Conservation (phyloP, 2,329 filamentous ascomycete species). For the Diaporthe nobilis region DNA sequence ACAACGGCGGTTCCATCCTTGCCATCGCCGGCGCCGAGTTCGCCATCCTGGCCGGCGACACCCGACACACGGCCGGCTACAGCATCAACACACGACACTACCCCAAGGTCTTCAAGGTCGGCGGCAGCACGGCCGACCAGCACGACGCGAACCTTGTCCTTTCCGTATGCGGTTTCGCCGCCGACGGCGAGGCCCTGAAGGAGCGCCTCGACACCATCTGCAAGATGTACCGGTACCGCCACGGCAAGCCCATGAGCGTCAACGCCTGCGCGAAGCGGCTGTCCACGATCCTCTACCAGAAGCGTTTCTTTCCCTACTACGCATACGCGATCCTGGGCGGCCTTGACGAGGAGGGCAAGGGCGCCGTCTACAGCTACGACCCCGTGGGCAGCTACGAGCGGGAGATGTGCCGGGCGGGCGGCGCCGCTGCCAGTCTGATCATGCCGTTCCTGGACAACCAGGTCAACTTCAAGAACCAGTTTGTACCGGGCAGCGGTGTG, state of each 20-base stretch:
- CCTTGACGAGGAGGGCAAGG: conserved; percentile 93
- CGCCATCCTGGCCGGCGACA: conserved; percentile 97
- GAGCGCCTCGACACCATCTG: conserved; percentile 94
- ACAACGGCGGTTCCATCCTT: conserved; percentile 97
- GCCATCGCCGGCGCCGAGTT: conserved; percentile 96
- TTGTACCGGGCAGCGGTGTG: conserved; percentile 86
- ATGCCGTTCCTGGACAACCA: conserved; percentile 99
- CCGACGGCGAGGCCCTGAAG: conserved; percentile 93
- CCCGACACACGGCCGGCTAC: conserved; percentile 94
- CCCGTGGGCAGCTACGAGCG: conserved; percentile 98
- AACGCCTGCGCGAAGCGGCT: conserved; percentile 95
- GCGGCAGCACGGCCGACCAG: conserved; percentile 88
- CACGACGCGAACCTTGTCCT: conserved; percentile 89
- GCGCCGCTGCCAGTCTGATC: conserved; percentile 92
- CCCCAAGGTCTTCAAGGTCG: conserved; percentile 98
- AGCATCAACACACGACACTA: conserved; percentile 98
- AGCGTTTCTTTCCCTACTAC: conserved; percentile 99
- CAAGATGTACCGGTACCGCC: conserved; percentile 99
- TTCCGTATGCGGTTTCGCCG: conserved; percentile 95
- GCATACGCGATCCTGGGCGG: conserved; percentile 94
- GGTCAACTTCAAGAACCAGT: conserved; percentile 99
- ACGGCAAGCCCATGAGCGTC: conserved; percentile 96
- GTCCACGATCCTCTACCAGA: conserved; percentile 95
- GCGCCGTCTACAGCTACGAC: conserved; percentile 97
- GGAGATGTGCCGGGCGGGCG: conserved; percentile 94